phyloP scores from a whole-genome alignment of 2,329 filamentous ascomycete species.

The Stenocarpella maydis region DNA sequence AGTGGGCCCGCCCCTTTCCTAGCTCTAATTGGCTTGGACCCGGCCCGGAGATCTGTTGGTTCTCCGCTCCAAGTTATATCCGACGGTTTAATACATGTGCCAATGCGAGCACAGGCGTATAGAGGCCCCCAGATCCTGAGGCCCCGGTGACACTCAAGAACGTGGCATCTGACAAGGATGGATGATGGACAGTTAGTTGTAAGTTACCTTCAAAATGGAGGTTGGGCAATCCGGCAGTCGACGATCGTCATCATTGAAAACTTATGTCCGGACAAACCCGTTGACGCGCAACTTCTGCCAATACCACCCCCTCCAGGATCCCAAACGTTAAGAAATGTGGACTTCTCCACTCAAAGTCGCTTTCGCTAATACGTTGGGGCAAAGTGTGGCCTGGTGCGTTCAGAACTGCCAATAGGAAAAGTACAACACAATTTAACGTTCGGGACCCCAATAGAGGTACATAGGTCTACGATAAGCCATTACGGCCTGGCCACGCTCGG shows the following conservation, averaged over 20 bases:
- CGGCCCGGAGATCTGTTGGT: slow-evolving; percentile 7
- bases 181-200: background rate
- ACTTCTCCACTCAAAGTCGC: no score
- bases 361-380: no score
- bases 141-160: background rate
- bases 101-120: background rate
- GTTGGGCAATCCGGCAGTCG: background rate
- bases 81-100: background rate
- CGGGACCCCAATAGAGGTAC: no score
- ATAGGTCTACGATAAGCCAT: background rate
- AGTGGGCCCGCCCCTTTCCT: slow-evolving; percentile 19
- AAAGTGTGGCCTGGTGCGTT: no score
- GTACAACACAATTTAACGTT: no score
- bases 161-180: background rate
- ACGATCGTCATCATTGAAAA: background rate
- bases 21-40: slow-evolving; percentile 17
- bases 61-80: slow-evolving; percentile 13
- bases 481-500: slow-evolving; percentile 8
- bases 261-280: slow-evolving; percentile 18
- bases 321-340: no score
- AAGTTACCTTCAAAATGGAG: background rate
- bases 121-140: background rate
- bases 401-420: no score
- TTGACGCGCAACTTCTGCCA: slow-evolving; percentile 16
- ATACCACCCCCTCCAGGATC: no score